These are phyloP conservation scores for Skeletonema grethae DNA, from an alignment of 108 stramenopile species.

Conservation along the genomic window DNA sequence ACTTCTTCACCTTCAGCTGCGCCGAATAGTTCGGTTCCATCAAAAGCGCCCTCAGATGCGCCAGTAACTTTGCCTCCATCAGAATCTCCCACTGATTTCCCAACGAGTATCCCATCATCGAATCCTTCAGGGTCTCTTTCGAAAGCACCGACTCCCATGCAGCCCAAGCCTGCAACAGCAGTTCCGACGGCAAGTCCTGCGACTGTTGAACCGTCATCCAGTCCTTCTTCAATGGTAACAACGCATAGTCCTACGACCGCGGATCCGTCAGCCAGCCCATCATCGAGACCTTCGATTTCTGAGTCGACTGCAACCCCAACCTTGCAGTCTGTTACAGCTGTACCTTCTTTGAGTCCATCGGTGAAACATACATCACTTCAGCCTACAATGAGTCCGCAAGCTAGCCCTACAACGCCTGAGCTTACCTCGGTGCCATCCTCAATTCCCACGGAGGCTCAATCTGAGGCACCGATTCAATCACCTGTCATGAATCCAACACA, in stretches of 20 bases:
- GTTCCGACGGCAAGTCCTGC: neutral
- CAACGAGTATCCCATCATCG: neutral
- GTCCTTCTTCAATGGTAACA: neutral
- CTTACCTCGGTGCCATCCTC: no score
- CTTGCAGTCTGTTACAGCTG: neutral
- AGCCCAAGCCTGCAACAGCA: neutral
- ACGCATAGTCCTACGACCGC: neutral
- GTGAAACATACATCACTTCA: no score
- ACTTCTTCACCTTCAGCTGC: neutral
- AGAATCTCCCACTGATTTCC: neutral
- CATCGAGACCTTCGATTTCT: neutral
- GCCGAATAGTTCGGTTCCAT: neutral
- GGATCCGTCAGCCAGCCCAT: neutral
- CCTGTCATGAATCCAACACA: no score
- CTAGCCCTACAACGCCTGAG: no score
- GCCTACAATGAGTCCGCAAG: no score
- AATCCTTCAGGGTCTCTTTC: neutral
- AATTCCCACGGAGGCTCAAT: no score
- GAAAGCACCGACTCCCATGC: neutral
- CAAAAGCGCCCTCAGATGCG: neutral
- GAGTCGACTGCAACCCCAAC: constrained; percentile 5
- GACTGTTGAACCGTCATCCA: neutral
- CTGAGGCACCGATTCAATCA: no score
- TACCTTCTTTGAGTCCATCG: no score
- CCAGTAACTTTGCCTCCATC: neutral